A percentile compares a stretch with the other conserved stretches of the same genome.
Conservation (phyloP, 2,329 filamentous ascomycete species). For the Fusarium pseudograminearum region DNA sequence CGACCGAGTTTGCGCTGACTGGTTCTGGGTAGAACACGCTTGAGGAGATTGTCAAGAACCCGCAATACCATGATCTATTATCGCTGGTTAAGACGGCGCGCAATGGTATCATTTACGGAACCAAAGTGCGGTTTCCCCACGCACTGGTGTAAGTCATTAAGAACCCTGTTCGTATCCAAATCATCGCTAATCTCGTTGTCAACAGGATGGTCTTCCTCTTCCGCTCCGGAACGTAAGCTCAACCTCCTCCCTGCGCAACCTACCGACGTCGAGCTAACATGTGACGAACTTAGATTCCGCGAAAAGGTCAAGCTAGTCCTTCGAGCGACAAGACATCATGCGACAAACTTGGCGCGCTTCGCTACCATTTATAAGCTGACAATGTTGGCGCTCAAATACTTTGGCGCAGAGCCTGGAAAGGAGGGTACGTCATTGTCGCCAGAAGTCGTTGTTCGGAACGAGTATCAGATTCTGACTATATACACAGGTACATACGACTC, state of each 20-base stretch:
- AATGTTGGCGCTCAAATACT: conserved; percentile 79
- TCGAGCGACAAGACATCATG: conserved; percentile 89
- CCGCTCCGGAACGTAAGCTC: conserved; percentile 82
- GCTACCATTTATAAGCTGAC: conserved; percentile 89
- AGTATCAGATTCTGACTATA: background rate
- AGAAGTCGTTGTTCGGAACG: background rate
- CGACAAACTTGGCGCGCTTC: conserved; percentile 90
- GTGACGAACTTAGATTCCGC: conserved; percentile 62
- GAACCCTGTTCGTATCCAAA: background rate
- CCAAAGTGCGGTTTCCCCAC: conserved; percentile 98
- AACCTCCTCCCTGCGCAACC: conserved; percentile 5
- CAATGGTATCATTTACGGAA: conserved; percentile 96
- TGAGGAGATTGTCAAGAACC: conserved; percentile 83
- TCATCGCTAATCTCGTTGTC: conserved; percentile 34
- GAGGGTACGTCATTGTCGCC: conserved; percentile 60
- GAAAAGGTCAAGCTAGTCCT: conserved; percentile 84
- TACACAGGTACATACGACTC: conserved; percentile 77
- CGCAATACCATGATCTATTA: conserved; percentile 85
- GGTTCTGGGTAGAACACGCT: conserved; percentile 67
- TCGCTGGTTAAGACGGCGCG: conserved; percentile 91
- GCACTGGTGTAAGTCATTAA: conserved; percentile 76
- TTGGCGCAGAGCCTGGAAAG: conserved; percentile 68
- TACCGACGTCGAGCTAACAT: conserved; percentile 33
- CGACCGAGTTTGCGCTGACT: conserved; percentile 23
- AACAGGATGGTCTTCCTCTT: conserved; percentile 94